phyloP scores from a whole-genome alignment of 805 yeast species.

The Maudiozyma bulderi region DNA sequence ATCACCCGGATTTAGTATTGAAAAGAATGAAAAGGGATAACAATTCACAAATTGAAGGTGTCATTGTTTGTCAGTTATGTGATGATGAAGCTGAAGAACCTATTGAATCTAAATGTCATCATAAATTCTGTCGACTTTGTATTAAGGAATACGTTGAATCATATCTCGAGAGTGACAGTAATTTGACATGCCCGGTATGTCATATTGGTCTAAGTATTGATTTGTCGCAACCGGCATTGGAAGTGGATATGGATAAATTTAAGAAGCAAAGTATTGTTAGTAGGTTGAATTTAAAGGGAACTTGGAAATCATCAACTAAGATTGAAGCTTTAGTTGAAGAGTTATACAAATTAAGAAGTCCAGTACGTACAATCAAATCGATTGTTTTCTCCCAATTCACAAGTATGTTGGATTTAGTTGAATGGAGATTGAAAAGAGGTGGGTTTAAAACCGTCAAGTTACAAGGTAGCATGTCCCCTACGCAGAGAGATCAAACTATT shows the following conservation, averaged over 20 bases:
- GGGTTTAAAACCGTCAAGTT: slow-evolving; percentile 91
- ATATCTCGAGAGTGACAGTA: slow-evolving; percentile 41
- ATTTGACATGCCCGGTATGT: slow-evolving; percentile 88
- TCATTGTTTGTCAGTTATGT: slow-evolving; percentile 80
- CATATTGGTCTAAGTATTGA: slow-evolving; percentile 90
- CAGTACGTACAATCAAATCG: slow-evolving; percentile 80
- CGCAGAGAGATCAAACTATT: slow-evolving; percentile 87
- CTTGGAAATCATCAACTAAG: slow-evolving; percentile 91
- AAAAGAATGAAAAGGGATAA: slow-evolving; percentile 44
- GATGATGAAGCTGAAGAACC: slow-evolving; percentile 99
- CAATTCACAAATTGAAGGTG: slow-evolving; percentile 31
- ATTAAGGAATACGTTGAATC: slow-evolving; percentile 83
- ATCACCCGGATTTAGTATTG: slow-evolving; percentile 92
- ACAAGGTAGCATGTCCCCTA: slow-evolving; percentile 96
- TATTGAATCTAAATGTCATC: slow-evolving; percentile 88
- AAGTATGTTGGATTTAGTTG: slow-evolving; percentile 89
- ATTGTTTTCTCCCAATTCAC: slow-evolving; percentile 97
- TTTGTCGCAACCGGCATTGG: slow-evolving; percentile 74
- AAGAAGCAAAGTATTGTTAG: slow-evolving; percentile 65
- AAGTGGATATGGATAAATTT: slow-evolving; percentile 45
- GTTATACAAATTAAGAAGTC: slow-evolving; percentile 75
- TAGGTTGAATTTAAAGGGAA: slow-evolving; percentile 76
- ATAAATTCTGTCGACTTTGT: slow-evolving; percentile 87
- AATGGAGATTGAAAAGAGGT: slow-evolving; percentile 90
- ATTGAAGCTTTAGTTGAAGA: slow-evolving; percentile 95